A percentile compares a stretch with the other conserved stretches of the same genome.
phyloP scores from a whole-genome alignment of 2,329 filamentous ascomycete species.

The Conoideocrella luteorostrata region DNA sequence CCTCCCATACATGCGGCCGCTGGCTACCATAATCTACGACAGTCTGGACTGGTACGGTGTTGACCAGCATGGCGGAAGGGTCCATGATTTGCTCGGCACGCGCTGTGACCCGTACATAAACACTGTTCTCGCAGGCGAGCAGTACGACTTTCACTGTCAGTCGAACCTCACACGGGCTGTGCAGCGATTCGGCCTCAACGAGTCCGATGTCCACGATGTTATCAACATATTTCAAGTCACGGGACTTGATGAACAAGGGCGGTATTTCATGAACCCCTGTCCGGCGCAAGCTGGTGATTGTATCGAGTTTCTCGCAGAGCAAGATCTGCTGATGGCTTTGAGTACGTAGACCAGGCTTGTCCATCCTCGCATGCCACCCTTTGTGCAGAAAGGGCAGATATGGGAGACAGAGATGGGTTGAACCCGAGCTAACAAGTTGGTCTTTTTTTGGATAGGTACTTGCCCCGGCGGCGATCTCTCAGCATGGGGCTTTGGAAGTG shows the following conservation, averaged over 20 bases:
- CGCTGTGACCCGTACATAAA: conserved; percentile 83
- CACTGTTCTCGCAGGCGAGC: conserved; percentile 60
- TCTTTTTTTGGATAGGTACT: conserved; percentile 39
- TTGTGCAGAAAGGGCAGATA: background rate
- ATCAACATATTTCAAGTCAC: conserved; percentile 85
- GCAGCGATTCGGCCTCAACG: conserved; percentile 58
- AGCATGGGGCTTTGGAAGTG: conserved; percentile 71
- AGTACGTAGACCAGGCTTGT: conserved; percentile 32
- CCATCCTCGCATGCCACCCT: background rate
- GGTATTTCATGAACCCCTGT: conserved; percentile 68
- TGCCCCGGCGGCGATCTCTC: conserved; percentile 79
- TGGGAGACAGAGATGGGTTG: background rate
- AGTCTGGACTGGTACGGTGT: conserved; percentile 55
- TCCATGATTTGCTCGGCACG: conserved; percentile 77
- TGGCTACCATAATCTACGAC: conserved; percentile 66
- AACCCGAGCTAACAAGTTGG: background rate
- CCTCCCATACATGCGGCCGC: conserved; percentile 68
- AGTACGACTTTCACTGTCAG: conserved; percentile 79
- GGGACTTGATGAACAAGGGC: conserved; percentile 62
- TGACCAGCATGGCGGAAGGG: conserved; percentile 57
- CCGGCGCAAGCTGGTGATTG: conserved; percentile 50
- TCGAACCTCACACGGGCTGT: conserved; percentile 74
- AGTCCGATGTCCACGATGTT: conserved; percentile 76
- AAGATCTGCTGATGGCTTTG: conserved; percentile 59
- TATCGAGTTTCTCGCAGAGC: conserved; percentile 75